These are phyloP conservation scores for Fusarium heterosporum DNA, from an alignment of 2,329 filamentous ascomycete species.

Conservation along the genomic window DNA sequence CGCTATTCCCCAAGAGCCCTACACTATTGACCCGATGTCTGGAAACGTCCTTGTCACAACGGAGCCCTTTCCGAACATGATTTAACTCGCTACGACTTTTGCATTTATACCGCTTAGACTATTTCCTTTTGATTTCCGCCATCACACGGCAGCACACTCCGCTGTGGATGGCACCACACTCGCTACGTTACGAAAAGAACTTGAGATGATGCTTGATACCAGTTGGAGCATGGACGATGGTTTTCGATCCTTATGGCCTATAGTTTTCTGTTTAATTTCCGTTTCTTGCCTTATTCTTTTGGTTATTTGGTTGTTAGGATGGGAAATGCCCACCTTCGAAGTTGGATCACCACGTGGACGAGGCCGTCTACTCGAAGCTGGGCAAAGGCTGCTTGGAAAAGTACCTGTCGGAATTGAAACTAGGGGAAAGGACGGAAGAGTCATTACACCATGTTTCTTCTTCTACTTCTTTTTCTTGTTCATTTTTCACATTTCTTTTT, in stretches of 20 bases:
- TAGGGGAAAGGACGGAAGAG: conserved; percentile 17
- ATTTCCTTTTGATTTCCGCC: conserved; percentile 38
- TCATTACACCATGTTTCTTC: conserved; percentile 3
- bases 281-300: conserved; percentile 31
- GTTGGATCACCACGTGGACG: conserved; percentile 10
- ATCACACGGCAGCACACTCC: conserved; percentile 42
- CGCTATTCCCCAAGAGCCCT: conserved; percentile 32
- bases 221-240: conserved; percentile 33
- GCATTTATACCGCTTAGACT: conserved; percentile 32
- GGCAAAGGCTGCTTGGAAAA: conserved; percentile 20
- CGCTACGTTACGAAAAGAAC: conserved; percentile 45
- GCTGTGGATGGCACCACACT: conserved; percentile 44
- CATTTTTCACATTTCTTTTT: conserved; percentile 29
- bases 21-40: conserved; percentile 42
- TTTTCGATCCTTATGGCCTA: conserved; percentile 27
- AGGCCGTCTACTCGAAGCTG: conserved; percentile 15
- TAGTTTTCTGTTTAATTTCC: conserved; percentile 39
- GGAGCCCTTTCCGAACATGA: conserved; percentile 48
- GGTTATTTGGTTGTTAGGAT: conserved; percentile 18
- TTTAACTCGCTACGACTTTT: conserved; percentile 41
- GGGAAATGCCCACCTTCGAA: conserved; percentile 20
- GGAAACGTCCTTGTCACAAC: conserved; percentile 41
- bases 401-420: conserved; percentile 22
- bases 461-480: conserved; percentile 17
- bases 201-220: conserved; percentile 46